Base-by-base conservation (phyloP, 345 rosid genomes). In the Hypericum androsaemum region DNA sequence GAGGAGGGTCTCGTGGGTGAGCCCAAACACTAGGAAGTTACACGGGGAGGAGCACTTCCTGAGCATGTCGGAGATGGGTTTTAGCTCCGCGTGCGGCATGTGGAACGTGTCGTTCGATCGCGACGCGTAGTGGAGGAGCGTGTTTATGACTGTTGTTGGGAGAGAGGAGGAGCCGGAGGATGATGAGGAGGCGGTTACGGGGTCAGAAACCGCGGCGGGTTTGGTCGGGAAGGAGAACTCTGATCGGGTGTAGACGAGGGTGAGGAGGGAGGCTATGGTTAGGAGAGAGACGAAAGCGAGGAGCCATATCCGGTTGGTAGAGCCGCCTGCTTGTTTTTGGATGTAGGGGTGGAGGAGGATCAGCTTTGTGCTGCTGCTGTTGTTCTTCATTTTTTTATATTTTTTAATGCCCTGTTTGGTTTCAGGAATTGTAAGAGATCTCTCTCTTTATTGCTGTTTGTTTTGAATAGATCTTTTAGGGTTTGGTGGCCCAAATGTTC, bases 291-390 rank as follows among this genome's bases (percentile, higher is more conserved):
- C 47, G 39, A 84, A 71, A 36, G 86, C 96, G 11, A 92, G 88
- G 16, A 88, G 86, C 96, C 95, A 92, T 72, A 84, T 37, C 5
- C 88, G 88, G 62, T 73, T 84, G 7, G 96, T 22, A 4, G 32
- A 22, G 32, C 2, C 67, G 66, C 74, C 71, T 15, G 92, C 94
- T 72, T 90, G 98, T 58, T 90, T 90, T 51, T 82, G 98, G 63
- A 84, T 78, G 50, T 90, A 87, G 2, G 96, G 98, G 43, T 87
- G 98, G 43, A 90, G 78, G 47, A 90, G 95, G 63, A 90, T 90
- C 36, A 90, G 87, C 74, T 84, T 90, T 1, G 96, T 84, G 78
- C 84, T 90, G 74, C 64, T 80, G 70, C 14, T 60, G 38, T 52
- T 67, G 68, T 69, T 82, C 81, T 83, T 90, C 94, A 80, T 89